A percentile compares a stretch with the other conserved stretches of the same genome.
phyloP scores from a whole-genome alignment of 495 filamentous ascomycete species.

The Aspergillus kassunensis region DNA sequence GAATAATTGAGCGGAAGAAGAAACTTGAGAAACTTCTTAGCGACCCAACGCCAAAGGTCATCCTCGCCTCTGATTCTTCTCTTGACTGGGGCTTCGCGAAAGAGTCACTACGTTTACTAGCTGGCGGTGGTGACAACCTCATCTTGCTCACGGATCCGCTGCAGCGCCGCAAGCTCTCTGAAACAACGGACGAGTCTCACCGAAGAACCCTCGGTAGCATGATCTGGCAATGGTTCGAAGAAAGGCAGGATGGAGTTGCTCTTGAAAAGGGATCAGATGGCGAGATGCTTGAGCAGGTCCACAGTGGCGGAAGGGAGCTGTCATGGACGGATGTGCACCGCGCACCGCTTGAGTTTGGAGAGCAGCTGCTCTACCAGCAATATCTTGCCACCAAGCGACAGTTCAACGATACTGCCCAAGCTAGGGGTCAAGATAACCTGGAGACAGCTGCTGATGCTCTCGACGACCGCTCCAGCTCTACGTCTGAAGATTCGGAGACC shows the following conservation, averaged over 20 bases:
- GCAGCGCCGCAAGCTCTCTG: constrained; percentile 38
- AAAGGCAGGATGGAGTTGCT: constrained; percentile 59
- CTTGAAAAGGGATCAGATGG: constrained; percentile 54
- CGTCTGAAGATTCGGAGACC: constrained; percentile 82
- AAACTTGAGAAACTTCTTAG: constrained; percentile 63
- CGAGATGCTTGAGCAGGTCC: constrained; percentile 60
- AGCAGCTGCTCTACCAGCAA: constrained; percentile 79
- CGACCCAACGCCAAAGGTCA: constrained; percentile 60
- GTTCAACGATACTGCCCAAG: constrained; percentile 69
- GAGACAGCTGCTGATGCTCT: constrained; percentile 72
- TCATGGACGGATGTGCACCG: constrained; percentile 55
- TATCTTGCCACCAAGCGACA: constrained; percentile 81
- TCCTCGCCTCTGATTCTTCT: constrained; percentile 85
- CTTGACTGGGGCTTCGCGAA: constrained; percentile 95
- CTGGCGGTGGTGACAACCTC: constrained; percentile 70
- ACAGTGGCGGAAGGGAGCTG: constrained; percentile 59
- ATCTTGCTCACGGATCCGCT: constrained; percentile 75
- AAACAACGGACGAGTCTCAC: constrained; percentile 29
- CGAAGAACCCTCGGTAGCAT: constrained; percentile 48
- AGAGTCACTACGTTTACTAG: constrained; percentile 71
- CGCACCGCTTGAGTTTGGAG: constrained; percentile 64
- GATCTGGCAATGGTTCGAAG: constrained; percentile 72
- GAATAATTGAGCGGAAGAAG: constrained; percentile 70
- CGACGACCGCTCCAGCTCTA: constrained; percentile 79
- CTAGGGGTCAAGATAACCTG: constrained; percentile 57